Conservation (phyloP, 805 yeast genomes). For the Metschnikowia vanudenii region DNA sequence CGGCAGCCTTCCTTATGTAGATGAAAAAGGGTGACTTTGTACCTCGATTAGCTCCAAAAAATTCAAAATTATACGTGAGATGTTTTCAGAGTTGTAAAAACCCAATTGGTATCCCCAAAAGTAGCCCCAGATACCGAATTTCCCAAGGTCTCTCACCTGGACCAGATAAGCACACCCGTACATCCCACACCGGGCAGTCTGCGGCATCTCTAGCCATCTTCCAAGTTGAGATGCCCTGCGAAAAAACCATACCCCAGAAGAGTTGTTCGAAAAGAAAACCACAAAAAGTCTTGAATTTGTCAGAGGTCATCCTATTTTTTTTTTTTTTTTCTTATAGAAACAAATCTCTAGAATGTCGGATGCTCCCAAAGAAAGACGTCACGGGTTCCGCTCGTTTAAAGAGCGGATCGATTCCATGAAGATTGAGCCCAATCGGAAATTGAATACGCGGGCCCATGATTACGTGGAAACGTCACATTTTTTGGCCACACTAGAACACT, state of each 20-base stretch:
- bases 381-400: constrained; percentile 71
- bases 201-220: not conserved
- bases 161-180: not conserved
- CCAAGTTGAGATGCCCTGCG: constrained; percentile 17
- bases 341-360: constrained; percentile 1
- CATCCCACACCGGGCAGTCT: not conserved
- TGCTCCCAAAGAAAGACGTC: constrained; percentile 39
- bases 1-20: no score
- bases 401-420: constrained; percentile 81
- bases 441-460: constrained; percentile 61
- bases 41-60: no score
- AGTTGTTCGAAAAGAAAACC: not conserved
- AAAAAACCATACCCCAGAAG: constrained; percentile 7
- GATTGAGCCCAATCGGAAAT: constrained; percentile 66
- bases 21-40: no score
- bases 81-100: no score
- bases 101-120: no score
- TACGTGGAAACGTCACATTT: constrained; percentile 78
- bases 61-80: no score
- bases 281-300: not conserved
- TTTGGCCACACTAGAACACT: constrained; percentile 72
- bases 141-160: no score
- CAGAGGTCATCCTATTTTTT: no score
- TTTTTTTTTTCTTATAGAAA: no score
- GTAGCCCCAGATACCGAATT: no score